Base-by-base conservation (phyloP, 352 stramenopile species). In the Pythium brachiatum region DNA sequence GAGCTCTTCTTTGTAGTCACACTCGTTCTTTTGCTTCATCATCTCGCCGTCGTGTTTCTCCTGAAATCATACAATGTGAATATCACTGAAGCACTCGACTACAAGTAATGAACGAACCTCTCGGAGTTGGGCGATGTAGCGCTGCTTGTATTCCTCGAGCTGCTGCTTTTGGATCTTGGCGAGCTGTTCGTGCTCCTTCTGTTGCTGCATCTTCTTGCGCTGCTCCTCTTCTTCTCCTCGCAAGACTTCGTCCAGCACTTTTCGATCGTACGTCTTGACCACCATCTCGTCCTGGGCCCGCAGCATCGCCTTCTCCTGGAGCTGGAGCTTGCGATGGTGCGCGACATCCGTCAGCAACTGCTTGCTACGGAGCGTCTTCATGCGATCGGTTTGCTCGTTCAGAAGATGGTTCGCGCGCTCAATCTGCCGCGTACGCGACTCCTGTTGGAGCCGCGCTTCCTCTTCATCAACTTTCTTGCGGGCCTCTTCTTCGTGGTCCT, bases 361-460 rank as follows among this genome's bases (percentile, higher is more conserved):
- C 68, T 96, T 93, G 53, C 76, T 90, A 0, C 87, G 70, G 29
- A 98, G 68, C 5, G 83, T 89, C 75, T 98, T 98, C 81, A 97
- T 97, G 58, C 90, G 94, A 62, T 97, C 90, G 2, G 89, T 97
- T 44, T 97, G 86, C 57, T 97, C 89, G 64, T 97, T 97, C 6
- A 97, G 74, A 46, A 95, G 65, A 2, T 72, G 67, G 46, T 96
- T 96, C 2, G 92, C 90, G 21, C 79, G 75, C 67, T 90, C 80
- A 66, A 97, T 97, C 41, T 95, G 88, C 59, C 89, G 79, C 1
- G 79, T 88, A 29, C 90, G 79, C 26, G 73, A 62, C 41, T 91
- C 77, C 18, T 77, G 69, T 57, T 96, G 86, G 29, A 96, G 64
- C 13, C 74, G 71, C 55, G 75, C 79, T 64, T 97, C 90, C 43